A percentile compares a stretch with the other conserved stretches of the same genome.
phyloP scores from a whole-genome alignment of 768 basidiomycete genomes.

The Roridomyces roridus region DNA sequence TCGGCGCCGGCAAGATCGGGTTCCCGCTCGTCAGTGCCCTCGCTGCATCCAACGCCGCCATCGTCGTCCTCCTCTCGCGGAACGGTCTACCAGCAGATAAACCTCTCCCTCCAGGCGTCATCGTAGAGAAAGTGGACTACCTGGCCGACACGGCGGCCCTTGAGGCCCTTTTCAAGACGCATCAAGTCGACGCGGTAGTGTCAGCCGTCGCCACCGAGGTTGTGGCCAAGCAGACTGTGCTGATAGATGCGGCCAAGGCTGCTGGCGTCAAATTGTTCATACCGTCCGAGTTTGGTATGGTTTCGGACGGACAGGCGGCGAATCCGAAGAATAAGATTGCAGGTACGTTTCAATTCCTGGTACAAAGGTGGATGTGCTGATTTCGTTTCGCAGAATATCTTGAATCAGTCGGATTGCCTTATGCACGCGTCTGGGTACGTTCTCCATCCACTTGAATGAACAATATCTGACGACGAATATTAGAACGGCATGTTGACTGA shows the following conservation, averaged over 20 bases:
- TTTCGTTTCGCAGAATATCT: too few species aligned
- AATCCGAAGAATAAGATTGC: too few species aligned
- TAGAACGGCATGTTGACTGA: slow-evolving; percentile 42
- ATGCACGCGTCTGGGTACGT: too few species aligned
- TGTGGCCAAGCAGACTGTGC: slow-evolving; percentile 25
- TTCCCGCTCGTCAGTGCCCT: slow-evolving; percentile 42
- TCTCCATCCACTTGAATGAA: too few species aligned
- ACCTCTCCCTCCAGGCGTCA: slow-evolving; percentile 27
- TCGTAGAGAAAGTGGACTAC: slow-evolving; percentile 35
- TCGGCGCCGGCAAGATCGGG: slow-evolving; percentile 23
- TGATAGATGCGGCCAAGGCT: slow-evolving; percentile 5
- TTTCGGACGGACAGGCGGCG: too few species aligned
- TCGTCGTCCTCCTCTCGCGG: slow-evolving; percentile 26
- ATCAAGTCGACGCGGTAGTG: slow-evolving; percentile 42
- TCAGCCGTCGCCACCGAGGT: slow-evolving; percentile 37
- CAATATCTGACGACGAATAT: too few species aligned
- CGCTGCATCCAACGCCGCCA: slow-evolving; percentile 50
- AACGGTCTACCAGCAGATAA: slow-evolving; percentile 5
- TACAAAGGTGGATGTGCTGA: too few species aligned
- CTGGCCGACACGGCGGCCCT: slow-evolving; percentile 28
- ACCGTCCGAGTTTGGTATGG: too few species aligned
- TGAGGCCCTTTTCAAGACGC: slow-evolving; percentile 31
- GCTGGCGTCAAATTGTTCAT: slow-evolving; percentile 2
- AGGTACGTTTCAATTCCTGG: too few species aligned
- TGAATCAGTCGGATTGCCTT: too few species aligned